Percentiles rank a stretch among this genome's conserved stretches.
phyloP scores from a whole-genome alignment of 2,329 filamentous ascomycete genomes.

The Chrysosporium keratinophilum region DNA sequence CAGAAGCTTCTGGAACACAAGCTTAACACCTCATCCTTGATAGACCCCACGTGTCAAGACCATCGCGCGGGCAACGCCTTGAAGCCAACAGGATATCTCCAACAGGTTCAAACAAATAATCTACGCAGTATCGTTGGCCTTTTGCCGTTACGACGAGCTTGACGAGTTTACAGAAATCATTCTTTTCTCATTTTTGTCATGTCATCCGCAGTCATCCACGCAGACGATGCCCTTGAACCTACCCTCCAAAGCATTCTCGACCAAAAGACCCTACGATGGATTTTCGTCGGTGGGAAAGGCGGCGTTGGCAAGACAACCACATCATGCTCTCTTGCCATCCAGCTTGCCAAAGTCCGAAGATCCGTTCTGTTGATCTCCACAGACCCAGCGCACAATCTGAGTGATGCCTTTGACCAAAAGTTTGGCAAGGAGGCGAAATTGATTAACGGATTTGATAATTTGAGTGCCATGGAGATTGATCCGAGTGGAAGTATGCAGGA shows the following conservation, averaged over 20 bases:
- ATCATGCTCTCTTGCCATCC: conserved; percentile 94
- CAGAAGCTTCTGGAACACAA: conserved; percentile 4
- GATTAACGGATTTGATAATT: conserved; percentile 80
- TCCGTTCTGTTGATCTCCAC: conserved; percentile 96
- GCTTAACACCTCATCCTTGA: background rate
- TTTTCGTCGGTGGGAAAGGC: conserved; percentile 97
- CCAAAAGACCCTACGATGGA: conserved; percentile 92
- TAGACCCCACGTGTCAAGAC: background rate
- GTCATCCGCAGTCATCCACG: conserved; percentile 34
- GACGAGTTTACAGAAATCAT: background rate
- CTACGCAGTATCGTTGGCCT: background rate
- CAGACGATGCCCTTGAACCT: conserved; percentile 72
- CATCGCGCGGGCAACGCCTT: background rate
- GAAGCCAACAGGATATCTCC: background rate
- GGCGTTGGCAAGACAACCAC: conserved; percentile 99
- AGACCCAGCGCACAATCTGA: conserved; percentile 95
- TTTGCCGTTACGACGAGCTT: background rate
- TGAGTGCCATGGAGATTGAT: conserved; percentile 98
- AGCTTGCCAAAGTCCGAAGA: conserved; percentile 88
- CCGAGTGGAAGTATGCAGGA: conserved; percentile 97
- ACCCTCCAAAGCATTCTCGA: conserved; percentile 89
- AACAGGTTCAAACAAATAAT: background rate
- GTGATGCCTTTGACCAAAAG: conserved; percentile 96
- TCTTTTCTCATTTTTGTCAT: conserved; percentile 18
- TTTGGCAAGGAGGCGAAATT: conserved; percentile 97